Base-by-base conservation (phyloP, 768 basidiomycete species). In the Kwoniella sp. region DNA sequence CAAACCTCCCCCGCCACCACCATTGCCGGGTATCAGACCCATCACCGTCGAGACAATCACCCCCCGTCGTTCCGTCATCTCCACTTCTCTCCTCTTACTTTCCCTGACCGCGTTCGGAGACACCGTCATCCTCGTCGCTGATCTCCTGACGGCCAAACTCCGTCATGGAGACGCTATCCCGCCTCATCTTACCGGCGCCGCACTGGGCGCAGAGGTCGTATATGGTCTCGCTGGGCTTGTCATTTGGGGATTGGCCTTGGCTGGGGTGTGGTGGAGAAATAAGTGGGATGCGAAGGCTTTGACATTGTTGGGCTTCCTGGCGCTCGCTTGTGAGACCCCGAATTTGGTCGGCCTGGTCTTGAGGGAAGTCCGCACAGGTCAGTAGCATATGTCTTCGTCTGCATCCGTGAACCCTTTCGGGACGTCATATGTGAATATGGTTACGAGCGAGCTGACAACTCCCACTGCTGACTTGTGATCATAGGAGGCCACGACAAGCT, bases 21-120 rank as follows among this genome's bases (percentile, higher is more conserved):
- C 72, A 48, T 61, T 71, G 30, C 69, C 70, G 3, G 75, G 74
- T 34, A 70, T 78, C 53, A 57, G 71, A 50, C 74, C 76, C 12
- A 72, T 80, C 69, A 71, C 73, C 2, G 67, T 87, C 86, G 70
- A 91, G 61, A 85, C 85, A 62, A 84, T 85, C 65, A 84, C 88
- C 58, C 92, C 93, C 47, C 88, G 93, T 75, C 87, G 89, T 65
- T 85, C 85, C 47, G 81, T 88, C 65, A 92, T 97, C 76, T 84
- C 93, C 53, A 79, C 84, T 48, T 82, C 91, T 66, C 84, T 94
- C 53, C 86, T 89, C 55, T 82, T 93, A 58, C 77, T 85, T 25
- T 85, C 90, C n/a, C 79, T 89, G 56, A 87, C 89, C 17, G 94
- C 87, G 77, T 83, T 94, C 56, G 81, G 87, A 30, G 92, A 95